These are phyloP conservation scores for Pleurotus citrinopileatus DNA, from an alignment of 768 basidiomycete species.

Conservation along the genomic window DNA sequence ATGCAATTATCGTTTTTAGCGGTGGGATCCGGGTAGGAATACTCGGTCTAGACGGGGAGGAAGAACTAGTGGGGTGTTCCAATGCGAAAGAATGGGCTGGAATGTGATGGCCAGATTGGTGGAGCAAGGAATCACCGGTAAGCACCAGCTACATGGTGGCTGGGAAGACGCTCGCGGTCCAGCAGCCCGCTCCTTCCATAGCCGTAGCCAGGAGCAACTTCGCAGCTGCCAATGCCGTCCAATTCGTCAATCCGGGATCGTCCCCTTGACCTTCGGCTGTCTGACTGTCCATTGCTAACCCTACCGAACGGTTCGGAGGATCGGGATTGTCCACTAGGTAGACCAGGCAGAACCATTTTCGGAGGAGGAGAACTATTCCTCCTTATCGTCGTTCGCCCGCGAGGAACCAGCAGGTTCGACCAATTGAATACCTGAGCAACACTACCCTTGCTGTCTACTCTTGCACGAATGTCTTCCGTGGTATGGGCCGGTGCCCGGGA, in stretches of 20 bases:
- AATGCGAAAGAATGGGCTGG: conserved; percentile 7
- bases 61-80: conserved; percentile 14
- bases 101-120: background rate
- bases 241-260: conserved; percentile 47
- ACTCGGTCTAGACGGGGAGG: conserved; percentile 19
- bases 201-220: conserved; percentile 61
- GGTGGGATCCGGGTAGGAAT: conserved; percentile 14
- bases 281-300: conserved; percentile 21
- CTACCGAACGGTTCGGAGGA: conserved; percentile 22
- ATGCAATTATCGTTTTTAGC: background rate
- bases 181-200: conserved; percentile 63
- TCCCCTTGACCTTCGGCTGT: conserved; percentile 43
- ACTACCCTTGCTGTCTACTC: conserved; percentile 19
- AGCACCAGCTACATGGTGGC: conserved; percentile 3
- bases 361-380: conserved; percentile 60
- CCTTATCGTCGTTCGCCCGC: conserved; percentile 49
- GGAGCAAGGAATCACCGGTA: background rate
- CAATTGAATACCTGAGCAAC: conserved; percentile 47
- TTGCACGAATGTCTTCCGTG: conserved; percentile 13
- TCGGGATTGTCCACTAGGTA: conserved; percentile 25
- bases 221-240: conserved; percentile 35
- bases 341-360: conserved; percentile 38
- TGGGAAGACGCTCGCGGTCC: conserved; percentile 33
- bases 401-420: conserved; percentile 38
- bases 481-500: conserved; percentile 28